Conservation (phyloP, 257 asterid genomes). For the Solanum piurae region DNA sequence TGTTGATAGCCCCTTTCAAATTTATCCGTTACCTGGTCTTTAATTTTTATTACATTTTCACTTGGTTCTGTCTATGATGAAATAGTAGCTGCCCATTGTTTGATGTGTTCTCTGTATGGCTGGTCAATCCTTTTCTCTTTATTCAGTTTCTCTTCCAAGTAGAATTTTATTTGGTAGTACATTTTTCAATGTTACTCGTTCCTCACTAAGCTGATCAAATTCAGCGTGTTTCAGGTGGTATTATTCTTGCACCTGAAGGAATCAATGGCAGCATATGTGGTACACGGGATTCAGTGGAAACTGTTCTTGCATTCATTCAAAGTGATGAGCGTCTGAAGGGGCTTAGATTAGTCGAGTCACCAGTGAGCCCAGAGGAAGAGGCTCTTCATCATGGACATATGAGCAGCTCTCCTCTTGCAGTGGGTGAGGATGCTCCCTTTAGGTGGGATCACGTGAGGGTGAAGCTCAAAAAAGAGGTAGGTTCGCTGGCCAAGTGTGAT, state of each 20-base stretch:
- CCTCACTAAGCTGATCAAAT: slow-evolving; percentile 68
- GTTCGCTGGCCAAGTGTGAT: not conserved
- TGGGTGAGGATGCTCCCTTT: slow-evolving; percentile 98
- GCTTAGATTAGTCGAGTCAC: slow-evolving; percentile 73
- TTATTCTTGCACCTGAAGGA: slow-evolving; percentile 97
- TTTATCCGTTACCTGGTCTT: not conserved
- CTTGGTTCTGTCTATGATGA: not conserved
- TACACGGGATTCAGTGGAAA: slow-evolving; percentile 52
- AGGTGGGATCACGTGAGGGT: slow-evolving; percentile 98
- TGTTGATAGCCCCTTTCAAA: not conserved
- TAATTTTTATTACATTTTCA: not conserved
- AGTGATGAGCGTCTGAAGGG: slow-evolving; percentile 61
- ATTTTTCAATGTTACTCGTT: not conserved
- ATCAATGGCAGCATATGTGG: slow-evolving; percentile 97
- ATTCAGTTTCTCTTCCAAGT: not conserved
- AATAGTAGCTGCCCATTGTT: not conserved
- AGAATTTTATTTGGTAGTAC: not conserved
- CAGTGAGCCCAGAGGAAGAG: slow-evolving; percentile 97
- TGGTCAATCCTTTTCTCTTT: not conserved
- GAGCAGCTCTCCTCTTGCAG: slow-evolving; percentile 86
- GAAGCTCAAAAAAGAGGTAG: slow-evolving; percentile 88
- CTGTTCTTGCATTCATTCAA: slow-evolving; percentile 66
- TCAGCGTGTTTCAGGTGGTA: slow-evolving; percentile 99
- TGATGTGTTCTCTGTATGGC: not conserved
- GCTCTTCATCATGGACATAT: slow-evolving; percentile 91